These are phyloP conservation scores for Neurospora sp. DNA, from an alignment of 495 filamentous ascomycete genomes.

Conservation along the genomic window DNA sequence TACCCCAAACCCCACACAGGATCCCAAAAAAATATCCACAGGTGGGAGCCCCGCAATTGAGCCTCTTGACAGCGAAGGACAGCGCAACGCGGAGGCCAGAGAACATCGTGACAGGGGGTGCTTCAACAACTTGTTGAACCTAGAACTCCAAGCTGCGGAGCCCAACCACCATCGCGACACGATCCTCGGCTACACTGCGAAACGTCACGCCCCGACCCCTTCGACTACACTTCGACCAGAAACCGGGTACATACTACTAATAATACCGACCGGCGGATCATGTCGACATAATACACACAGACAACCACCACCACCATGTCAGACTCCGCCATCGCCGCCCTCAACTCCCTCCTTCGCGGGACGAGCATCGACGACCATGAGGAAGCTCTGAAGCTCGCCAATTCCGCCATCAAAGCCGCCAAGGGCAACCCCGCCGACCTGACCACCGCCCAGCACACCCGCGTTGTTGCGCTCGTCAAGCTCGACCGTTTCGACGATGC, in stretches of 20 bases:
- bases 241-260: background rate
- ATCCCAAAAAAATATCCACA: background rate
- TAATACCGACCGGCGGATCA: background rate
- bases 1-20: background rate
- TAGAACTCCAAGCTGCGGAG: background rate
- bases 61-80: background rate
- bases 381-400: conserved; percentile 36
- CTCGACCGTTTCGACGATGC: conserved; percentile 92
- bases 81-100: background rate
- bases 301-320: conserved; percentile 20
- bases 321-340: conserved; percentile 35
- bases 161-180: background rate
- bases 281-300: background rate
- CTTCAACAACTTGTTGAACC: background rate
- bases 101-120: background rate
- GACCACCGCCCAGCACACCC: conserved; percentile 55
- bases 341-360: conserved; percentile 39
- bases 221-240: background rate
- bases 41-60: background rate
- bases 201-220: background rate
- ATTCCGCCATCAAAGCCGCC: conserved; percentile 56
- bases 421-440: conserved; percentile 51
- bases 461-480: conserved; percentile 78
- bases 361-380: conserved; percentile 38
- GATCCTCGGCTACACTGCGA: background rate